Base-by-base conservation (phyloP, 345 rosid genomes). In the Nephelium lappaceum region DNA sequence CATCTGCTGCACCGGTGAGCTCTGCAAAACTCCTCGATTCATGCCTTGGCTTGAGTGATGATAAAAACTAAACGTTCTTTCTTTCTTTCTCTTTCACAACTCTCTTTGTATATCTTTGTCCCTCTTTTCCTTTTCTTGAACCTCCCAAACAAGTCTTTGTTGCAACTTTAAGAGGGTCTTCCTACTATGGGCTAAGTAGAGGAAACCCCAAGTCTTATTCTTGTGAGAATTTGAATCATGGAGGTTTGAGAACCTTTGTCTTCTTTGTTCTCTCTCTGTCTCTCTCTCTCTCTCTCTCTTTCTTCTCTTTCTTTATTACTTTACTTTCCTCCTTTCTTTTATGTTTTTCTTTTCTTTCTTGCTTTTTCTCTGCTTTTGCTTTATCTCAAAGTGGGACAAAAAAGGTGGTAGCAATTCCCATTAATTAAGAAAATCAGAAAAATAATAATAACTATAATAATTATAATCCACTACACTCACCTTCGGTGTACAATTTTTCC, bases 321-420 rank as follows among this genome's bases (percentile, higher is more conserved):
- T 77, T 73, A 78, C 83, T 69, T 72, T 57, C 72, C 82, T 82
- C 75, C 81, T 86, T 80, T 72, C 79, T 78, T 85, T 73, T 71
- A 43, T 76, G 72, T 80, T 66, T 82, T 81, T 78, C 78, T 82
- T 81, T 81, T 81, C 76, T 80, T 80, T 73, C 81, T 86, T 84
- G 80, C 87, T 89, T 91, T 88, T 83, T 68, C 84, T 49, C 77
- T 83, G 88, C 95, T 89, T 92, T 94, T 88, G 88, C 98, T 92
- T 94, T 94, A 82, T 88, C 89, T 87, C 86, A 92, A 89, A 94
- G 98, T 88, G 93, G 96, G 88, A 80, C 91, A 86, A 87, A 85
- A 89, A 89, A 89, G 84, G 91, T 85, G 81, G 83, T 80, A 71
- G 84, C 89, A 83, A 80, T 90, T 84, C 84, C 86, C 83, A 68